Evolutionary conservation across 2,329 filamentous ascomycete genomes (phyloP).

Genomic region (Cercospora canescens): DNA sequence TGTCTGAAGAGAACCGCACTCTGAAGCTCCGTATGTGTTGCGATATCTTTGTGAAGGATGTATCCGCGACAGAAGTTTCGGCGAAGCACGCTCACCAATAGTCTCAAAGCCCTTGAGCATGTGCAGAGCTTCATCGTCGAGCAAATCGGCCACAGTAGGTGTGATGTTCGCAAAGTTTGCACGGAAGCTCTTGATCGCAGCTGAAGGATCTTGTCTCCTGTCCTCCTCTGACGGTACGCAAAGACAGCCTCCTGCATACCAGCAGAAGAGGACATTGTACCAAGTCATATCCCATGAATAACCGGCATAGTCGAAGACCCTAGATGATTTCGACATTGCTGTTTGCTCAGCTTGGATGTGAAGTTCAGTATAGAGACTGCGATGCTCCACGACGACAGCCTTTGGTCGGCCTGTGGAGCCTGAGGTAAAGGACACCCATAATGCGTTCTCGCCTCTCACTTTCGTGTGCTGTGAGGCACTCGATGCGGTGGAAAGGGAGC

Average conservation of each 20-base stretch:
- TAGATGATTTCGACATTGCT: background rate
- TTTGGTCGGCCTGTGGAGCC: constrained; percentile 53
- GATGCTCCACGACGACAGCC: constrained; percentile 21
- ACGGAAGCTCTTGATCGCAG: background rate
- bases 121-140: constrained; percentile 7
- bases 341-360: background rate
- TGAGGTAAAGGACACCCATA: constrained; percentile 15
- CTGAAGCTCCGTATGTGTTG: constrained; percentile 1
- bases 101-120: constrained; percentile 5
- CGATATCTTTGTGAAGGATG: background rate
- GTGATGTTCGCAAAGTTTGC: constrained; percentile 11
- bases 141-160: constrained; percentile 8
- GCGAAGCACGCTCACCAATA: background rate
- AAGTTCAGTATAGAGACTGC: constrained; percentile 1
- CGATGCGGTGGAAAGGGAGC: background rate
- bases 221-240: background rate
- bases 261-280: constrained; percentile 17
- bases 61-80: constrained; percentile 5
- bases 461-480: background rate
- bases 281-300: constrained; percentile 12
- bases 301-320: background rate
- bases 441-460: background rate
- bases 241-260: constrained; percentile 1
- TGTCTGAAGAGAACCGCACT: background rate
- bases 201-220: constrained; percentile 1